Evolutionary conservation across 805 yeast genomes (phyloP).

Genomic region (Candida xiaguanensis): DNA sequence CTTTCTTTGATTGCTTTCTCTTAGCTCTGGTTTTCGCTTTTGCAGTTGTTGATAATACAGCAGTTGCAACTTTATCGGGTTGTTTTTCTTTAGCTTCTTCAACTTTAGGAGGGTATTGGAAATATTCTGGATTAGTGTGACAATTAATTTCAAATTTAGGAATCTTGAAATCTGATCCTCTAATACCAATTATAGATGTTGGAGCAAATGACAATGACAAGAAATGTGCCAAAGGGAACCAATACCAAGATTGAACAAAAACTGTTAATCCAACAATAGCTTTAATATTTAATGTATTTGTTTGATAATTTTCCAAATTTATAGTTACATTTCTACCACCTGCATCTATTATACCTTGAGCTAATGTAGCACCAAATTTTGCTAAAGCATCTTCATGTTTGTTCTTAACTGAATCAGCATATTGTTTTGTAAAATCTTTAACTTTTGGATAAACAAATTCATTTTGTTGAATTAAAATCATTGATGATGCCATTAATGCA

Average conservation of each 20-base stretch:
- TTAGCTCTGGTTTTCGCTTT: conserved; percentile 92
- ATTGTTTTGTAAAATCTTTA: conserved; percentile 66
- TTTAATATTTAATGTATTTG: conserved; percentile 84
- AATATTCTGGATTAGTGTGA: conserved; percentile 73
- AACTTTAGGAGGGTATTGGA: conserved; percentile 85
- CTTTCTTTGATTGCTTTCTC: conserved; percentile 52
- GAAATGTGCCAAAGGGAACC: conserved; percentile 97
- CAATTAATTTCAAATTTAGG: conserved; percentile 82
- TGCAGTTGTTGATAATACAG: conserved; percentile 89
- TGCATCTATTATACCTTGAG: conserved; percentile 97
- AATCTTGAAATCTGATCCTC: conserved; percentile 64
- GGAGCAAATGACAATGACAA: conserved; percentile 89
- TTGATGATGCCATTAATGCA: conserved; percentile 85
- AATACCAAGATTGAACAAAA: conserved; percentile 94
- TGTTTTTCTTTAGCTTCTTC: conserved; percentile 78
- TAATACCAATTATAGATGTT: conserved; percentile 83
- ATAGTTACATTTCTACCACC: conserved; percentile 98
- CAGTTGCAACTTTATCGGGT: conserved; percentile 86
- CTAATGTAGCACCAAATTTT: conserved; percentile 93
- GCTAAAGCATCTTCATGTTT: conserved; percentile 97
- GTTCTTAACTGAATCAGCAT: conserved; percentile 71
- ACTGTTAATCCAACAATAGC: conserved; percentile 90
- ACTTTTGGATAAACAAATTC: conserved; percentile 81
- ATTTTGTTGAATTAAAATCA: conserved; percentile 85
- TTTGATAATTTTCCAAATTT: conserved; percentile 79